Evolutionary conservation across 805 yeast species (phyloP).

Genomic region (Sugiyamaella boreocaroliniensis): DNA sequence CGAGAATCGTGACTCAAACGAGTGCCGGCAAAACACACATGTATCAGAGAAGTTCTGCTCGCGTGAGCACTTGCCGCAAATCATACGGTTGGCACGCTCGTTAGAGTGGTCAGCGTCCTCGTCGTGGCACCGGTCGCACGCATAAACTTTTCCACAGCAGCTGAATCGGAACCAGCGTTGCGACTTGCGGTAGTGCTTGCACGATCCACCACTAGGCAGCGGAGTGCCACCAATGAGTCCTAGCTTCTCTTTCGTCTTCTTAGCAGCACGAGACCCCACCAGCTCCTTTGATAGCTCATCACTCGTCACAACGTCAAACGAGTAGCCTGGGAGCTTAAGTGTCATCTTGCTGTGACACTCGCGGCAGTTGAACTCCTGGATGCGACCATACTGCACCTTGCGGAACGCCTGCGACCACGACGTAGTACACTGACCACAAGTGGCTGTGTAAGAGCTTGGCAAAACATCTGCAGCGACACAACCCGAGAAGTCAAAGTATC

Average conservation of each 20-base stretch:
- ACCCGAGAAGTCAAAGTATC: constrained; percentile 35
- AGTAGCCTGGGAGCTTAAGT: constrained; percentile 28
- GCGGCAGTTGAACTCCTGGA: constrained; percentile 29
- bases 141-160: constrained; percentile 37
- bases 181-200: constrained; percentile 37
- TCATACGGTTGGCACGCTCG: constrained; percentile 36
- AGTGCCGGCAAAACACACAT: constrained; percentile 34
- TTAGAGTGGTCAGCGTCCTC: constrained; percentile 30
- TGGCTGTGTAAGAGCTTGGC: constrained; percentile 32
- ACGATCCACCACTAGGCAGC: constrained; percentile 34
- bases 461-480: constrained; percentile 33
- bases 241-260: constrained; percentile 23
- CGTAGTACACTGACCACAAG: constrained; percentile 33
- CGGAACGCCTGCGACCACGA: constrained; percentile 25
- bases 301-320: constrained; percentile 28
- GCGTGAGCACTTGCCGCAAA: constrained; percentile 38
- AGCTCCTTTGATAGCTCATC: constrained; percentile 22
- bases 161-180: constrained; percentile 39
- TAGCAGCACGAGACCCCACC: constrained; percentile 11
- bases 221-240: constrained; percentile 34
- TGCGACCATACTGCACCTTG: constrained; percentile 30
- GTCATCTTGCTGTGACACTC: constrained; percentile 33
- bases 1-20: constrained; percentile 29
- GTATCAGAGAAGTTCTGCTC: constrained; percentile 34
- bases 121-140: constrained; percentile 40